Conservation (phyloP, 2,329 filamentous ascomycete genomes). For the Pseudogymnoascus verrucosus region DNA sequence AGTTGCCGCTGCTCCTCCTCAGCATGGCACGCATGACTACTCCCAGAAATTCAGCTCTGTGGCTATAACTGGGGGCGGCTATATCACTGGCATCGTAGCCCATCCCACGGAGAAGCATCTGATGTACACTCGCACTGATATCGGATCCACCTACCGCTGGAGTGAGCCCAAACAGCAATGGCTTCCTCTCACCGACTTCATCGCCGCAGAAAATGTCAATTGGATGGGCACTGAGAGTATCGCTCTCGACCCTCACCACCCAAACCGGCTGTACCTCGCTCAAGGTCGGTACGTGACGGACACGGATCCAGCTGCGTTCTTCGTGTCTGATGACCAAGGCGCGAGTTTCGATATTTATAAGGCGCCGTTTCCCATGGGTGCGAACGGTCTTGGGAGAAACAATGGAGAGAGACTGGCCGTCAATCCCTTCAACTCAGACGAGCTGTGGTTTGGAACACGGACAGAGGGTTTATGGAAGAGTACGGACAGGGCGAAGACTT, state of each 20-base stretch:
- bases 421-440: constrained; percentile 14
- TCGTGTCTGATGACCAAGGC: constrained; percentile 14
- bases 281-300: constrained; percentile 14
- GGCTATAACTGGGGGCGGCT: constrained; percentile 14
- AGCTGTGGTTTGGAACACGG: constrained; percentile 14
- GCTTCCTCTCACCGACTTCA: constrained; percentile 16
- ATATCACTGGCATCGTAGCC: constrained; percentile 14
- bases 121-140: constrained; percentile 15
- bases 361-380: constrained; percentile 16
- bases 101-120: constrained; percentile 14
- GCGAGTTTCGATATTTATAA: constrained; percentile 14
- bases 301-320: constrained; percentile 12
- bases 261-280: constrained; percentile 15
- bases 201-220: constrained; percentile 13
- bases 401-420: constrained; percentile 15
- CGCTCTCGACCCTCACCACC: constrained; percentile 12
- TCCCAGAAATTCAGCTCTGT: constrained; percentile 13
- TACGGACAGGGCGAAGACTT: constrained; percentile 14
- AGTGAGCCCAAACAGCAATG: constrained; percentile 10
- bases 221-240: constrained; percentile 15
- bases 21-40: constrained; percentile 2
- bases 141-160: constrained; percentile 15
- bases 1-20: not conserved
- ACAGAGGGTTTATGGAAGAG: constrained; percentile 16
- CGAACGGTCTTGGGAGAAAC: constrained; percentile 14